A percentile compares a stretch with the other conserved stretches of the same genome.
These are phyloP conservation scores for Speleostelium caveatum DNA, from an alignment of 78 protist genomes.

Conservation along the genomic window DNA sequence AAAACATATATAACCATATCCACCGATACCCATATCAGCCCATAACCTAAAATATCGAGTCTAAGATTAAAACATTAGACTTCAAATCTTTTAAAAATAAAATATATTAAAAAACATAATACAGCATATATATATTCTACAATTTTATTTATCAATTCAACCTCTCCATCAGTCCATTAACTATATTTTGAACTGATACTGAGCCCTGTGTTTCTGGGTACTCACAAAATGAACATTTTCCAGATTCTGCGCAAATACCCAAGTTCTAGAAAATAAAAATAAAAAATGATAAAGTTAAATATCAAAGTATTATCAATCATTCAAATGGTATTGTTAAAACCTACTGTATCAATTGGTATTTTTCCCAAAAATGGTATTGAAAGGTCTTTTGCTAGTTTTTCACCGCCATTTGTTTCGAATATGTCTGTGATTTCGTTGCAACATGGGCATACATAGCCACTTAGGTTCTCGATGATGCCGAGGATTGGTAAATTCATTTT, in stretches of 20 bases:
- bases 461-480: constrained; percentile 78
- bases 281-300: not conserved
- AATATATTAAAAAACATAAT: not conserved
- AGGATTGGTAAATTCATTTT: constrained; percentile 32
- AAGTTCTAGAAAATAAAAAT: constrained; percentile 1
- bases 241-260: constrained; percentile 38
- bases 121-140: no score
- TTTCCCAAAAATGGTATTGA: constrained; percentile 78
- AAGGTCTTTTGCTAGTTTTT: constrained; percentile 25
- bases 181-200: constrained; percentile 16
- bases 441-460: constrained; percentile 80
- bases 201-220: constrained; percentile 26
- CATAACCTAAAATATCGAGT: no score
- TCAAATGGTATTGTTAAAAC: not conserved
- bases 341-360: constrained; percentile 83
- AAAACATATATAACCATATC: no score
- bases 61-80: no score
- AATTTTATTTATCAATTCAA: no score
- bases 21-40: no score
- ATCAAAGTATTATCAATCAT: not conserved
- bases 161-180: not conserved
- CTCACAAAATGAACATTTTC: constrained; percentile 44
- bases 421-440: constrained; percentile 81
- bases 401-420: constrained; percentile 79
- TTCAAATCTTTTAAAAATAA: not conserved